phyloP scores from a whole-genome alignment of 257 asterid species.

The Jaltomata sinuosa region DNA sequence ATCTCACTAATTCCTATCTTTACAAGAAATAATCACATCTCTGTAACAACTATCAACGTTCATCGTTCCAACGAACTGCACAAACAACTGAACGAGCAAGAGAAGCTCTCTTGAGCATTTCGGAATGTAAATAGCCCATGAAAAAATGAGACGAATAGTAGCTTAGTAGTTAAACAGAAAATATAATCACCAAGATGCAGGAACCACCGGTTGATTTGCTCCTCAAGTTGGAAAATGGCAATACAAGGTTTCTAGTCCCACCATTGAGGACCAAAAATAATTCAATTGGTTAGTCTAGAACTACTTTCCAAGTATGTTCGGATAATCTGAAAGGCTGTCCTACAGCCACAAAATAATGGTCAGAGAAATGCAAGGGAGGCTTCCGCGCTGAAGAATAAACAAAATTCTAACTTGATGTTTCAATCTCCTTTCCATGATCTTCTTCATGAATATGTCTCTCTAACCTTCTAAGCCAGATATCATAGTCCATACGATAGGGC shows the following conservation, averaged over 20 bases:
- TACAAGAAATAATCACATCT: background rate
- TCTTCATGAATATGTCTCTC: conserved; percentile 52
- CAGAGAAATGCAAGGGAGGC: background rate
- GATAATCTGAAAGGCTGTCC: background rate
- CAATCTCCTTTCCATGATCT: conserved; percentile 52
- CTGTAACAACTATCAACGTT: background rate
- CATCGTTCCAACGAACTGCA: background rate
- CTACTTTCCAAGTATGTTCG: background rate
- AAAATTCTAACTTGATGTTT: conserved; percentile 20
- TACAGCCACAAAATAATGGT: background rate
- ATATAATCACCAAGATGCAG: background rate
- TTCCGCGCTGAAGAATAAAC: background rate
- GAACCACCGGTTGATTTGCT: background rate
- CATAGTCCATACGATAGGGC: conserved; percentile 79
- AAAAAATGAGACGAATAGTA: background rate
- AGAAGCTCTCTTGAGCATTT: background rate
- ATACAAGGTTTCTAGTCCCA: background rate
- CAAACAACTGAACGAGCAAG: background rate
- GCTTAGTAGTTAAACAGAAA: background rate
- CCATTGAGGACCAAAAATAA: background rate
- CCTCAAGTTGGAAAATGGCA: background rate
- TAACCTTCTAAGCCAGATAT: conserved; percentile 82
- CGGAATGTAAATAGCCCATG: background rate
- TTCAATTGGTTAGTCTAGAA: background rate
- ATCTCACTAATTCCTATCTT: background rate